Evolutionary conservation across 2,329 filamentous ascomycete genomes (phyloP).

Genomic region (Monilinia polystroma): DNA sequence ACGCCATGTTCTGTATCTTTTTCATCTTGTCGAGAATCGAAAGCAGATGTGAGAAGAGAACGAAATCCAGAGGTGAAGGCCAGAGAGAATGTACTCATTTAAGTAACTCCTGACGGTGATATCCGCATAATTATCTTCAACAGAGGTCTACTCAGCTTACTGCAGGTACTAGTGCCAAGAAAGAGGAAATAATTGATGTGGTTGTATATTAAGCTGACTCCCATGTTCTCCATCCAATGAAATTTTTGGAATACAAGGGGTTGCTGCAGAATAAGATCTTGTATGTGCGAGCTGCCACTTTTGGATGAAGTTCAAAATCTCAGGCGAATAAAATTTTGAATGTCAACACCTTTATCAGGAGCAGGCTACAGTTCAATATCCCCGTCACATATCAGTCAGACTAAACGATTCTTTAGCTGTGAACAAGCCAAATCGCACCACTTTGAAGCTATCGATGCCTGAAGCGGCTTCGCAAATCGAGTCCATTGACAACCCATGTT

Average conservation of each 20-base stretch:
- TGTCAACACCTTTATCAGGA: background rate
- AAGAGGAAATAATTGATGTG: background rate
- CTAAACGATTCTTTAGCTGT: background rate
- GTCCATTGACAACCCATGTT: background rate
- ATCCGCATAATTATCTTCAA: background rate
- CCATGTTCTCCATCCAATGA: background rate
- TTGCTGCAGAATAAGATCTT: background rate
- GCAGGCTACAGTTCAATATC: background rate
- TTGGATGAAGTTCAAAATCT: background rate
- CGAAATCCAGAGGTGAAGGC: background rate
- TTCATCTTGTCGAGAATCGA: background rate
- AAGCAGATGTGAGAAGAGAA: background rate
- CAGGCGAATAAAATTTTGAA: background rate
- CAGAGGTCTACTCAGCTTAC: background rate
- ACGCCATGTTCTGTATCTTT: background rate
- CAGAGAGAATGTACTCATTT: background rate
- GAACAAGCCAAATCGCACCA: background rate
- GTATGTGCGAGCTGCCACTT: background rate
- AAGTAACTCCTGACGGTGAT: background rate
- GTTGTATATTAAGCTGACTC: too few species aligned
- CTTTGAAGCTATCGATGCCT: background rate
- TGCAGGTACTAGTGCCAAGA: constrained; percentile 6
- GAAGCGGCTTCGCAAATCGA: background rate
- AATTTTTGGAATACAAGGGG: background rate
- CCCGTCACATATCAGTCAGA: background rate